Base-by-base conservation (phyloP, 139 green algal species). In the Astrephomene gubernaculifera region DNA sequence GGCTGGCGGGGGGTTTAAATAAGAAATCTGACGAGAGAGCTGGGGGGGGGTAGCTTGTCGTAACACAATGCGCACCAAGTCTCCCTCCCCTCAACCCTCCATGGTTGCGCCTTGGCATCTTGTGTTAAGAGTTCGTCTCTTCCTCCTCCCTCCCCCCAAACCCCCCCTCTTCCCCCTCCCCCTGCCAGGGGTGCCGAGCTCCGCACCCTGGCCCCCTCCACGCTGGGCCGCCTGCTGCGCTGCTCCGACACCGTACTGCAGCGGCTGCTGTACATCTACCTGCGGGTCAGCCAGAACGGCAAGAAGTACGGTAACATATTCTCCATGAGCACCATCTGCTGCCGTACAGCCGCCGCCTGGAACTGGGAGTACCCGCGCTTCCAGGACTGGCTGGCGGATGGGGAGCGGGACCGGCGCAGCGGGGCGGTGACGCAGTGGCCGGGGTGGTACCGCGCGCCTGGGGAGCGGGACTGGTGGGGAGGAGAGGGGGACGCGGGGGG, bases 261-360 rank as follows among this genome's bases (percentile, higher is more conserved):
- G 29, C 75, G 75, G 36, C 75, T 71, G 27, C 38, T 65, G 21
- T 82, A 82, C 75, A 71, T 29, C 38, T 82, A 71, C n/a, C 24
- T 71, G 57, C 75, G 75, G 38, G 43, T 39, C 24, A 10, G 27
- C 35, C 60, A 38, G 38, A 82, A 82, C 60, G 75, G 75, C 38
- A 25, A 29, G 0, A 71, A 71, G 17, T 82, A 61, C 75, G 19
- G 57, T 29, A 25, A 3, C 3, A 57, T 82, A 4, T 49, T 45
- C 71, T 67, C 71, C n/a, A 80, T 80, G 71, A 49, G 49, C 31
- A 67, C n/a, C 35, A 80, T 80, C 49, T 65, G 45, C 45, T 80
- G 71, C 71, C 49, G 53, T 1, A 45, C 71, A 0, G 19, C 14
- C 45, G 49, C 49, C n/a, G 12, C 22, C 19, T 80, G 71, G 71